These are phyloP conservation scores for Naematelia encephala DNA, from an alignment of 768 basidiomycete species.

Conservation along the genomic window DNA sequence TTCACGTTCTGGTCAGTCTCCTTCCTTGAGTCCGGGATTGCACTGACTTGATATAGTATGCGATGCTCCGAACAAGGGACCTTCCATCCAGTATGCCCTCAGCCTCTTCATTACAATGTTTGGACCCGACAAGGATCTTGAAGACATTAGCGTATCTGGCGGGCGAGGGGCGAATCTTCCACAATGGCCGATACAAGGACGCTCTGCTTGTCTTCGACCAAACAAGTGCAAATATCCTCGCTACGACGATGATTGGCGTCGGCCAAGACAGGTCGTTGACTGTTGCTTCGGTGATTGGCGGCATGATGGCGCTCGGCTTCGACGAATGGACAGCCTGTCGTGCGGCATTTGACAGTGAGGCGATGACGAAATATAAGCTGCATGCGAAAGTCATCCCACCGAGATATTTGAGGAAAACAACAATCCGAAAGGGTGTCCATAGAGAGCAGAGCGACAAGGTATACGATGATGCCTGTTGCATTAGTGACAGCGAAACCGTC, in stretches of 20 bases:
- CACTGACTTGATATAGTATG: not conserved
- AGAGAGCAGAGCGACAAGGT: not conserved
- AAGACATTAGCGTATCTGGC: not conserved
- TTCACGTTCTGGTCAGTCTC: not conserved
- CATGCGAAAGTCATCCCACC: not conserved
- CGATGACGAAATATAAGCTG: not conserved
- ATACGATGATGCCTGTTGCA: not conserved
- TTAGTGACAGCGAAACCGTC: not conserved
- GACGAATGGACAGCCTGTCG: not conserved
- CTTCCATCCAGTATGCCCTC: not conserved
- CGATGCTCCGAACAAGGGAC: not conserved
- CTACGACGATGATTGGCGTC: not conserved
- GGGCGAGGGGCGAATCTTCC: not conserved
- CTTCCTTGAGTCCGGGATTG: not conserved
- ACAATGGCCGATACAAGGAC: not conserved
- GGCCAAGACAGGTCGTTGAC: not conserved
- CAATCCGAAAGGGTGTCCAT: not conserved
- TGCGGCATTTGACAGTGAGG: not conserved
- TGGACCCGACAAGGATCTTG: not conserved
- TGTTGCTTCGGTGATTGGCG: not conserved
- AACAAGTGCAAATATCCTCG: not conserved
- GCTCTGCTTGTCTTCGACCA: not conserved
- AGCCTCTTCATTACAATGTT: not conserved
- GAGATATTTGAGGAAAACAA: not conserved
- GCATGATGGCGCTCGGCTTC: not conserved